Evolutionary conservation across 768 basidiomycete genomes (phyloP), one percentile per base, ranked within the genome.

Genomic region (Sistotremastrum suecicum): DNA sequence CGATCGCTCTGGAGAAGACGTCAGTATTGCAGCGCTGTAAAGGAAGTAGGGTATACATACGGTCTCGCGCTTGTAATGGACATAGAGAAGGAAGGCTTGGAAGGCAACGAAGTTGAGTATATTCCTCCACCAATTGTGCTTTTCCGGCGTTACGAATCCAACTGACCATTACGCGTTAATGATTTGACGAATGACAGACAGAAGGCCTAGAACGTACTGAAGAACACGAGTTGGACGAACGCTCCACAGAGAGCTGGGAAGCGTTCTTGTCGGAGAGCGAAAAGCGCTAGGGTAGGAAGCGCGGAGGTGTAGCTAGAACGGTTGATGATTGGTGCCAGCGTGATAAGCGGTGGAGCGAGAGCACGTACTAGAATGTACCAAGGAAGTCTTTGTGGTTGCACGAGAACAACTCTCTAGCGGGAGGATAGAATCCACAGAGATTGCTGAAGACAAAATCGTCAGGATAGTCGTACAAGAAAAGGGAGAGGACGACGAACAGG

Each of bases 81-180:
- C 74, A 56, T 82, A 87, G 12, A 91, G 73, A 49, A 94, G 63
- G 60, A 92, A 89, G 3, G 64, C 68, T 50, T 89, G 83, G 59
- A 83, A 92, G n/a, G 85, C 55, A 44, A 80, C 60, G 54, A 85
- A 83, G 63, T 80, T 77, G 54, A 83, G 69, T 60, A 78, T 66
- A 56, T 71, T 41, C 39, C n/a, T 34, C 39, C 46, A 39, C 40
- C 44, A 51, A 8, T 20, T 39, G 28, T 28, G 30, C 45, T 12
- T 47, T 32, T 30, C 12, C 20, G 37, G 46, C 28, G 37, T 34
- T 36, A 28, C 20, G 20, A 34, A n/a, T 43, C 9, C 37, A 40
- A 5, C 37, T 10, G 6, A 31, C 35, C 7, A 30, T 48, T 5
- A 46, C 5, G 33, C 34, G 37, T 8, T 8, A 8, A 51, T 43